Conservation (phyloP, 2,329 filamentous ascomycete species). For the Rhynchosporium graminicola region DNA sequence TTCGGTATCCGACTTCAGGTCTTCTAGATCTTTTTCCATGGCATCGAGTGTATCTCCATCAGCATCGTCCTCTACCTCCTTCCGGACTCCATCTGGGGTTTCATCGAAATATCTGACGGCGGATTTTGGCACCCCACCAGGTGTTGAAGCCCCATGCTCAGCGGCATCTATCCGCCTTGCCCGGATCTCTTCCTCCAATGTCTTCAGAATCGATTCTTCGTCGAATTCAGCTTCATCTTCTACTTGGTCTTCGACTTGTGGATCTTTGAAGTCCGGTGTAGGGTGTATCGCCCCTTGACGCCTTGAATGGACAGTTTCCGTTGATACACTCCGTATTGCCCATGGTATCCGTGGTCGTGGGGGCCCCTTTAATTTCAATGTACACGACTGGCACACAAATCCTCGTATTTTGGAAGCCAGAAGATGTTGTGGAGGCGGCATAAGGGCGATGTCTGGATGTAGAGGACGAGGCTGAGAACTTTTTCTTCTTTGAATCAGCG, state of each 20-base stretch:
- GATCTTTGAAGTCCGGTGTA: background rate
- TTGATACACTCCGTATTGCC: slow-evolving; percentile 31
- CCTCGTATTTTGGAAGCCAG: slow-evolving; percentile 35
- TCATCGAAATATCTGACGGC: slow-evolving; percentile 36
- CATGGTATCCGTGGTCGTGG: slow-evolving; percentile 29
- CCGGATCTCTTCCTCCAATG: slow-evolving; percentile 5
- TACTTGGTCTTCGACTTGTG: background rate
- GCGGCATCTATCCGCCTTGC: slow-evolving; percentile 14
- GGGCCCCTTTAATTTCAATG: slow-evolving; percentile 33
- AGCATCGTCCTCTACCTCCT: slow-evolving; percentile 30
- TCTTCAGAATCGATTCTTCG: slow-evolving; percentile 9
- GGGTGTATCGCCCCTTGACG: slow-evolving; percentile 13
- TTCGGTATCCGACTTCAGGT: slow-evolving; percentile 2
- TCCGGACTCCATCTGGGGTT: slow-evolving; percentile 35
- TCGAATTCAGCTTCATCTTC: slow-evolving; percentile 8
- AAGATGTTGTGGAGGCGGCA: slow-evolving; percentile 37
- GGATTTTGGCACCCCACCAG: slow-evolving; percentile 14
- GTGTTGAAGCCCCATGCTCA: slow-evolving; percentile 9
- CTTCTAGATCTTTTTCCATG: slow-evolving; percentile 21
- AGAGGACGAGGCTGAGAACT: slow-evolving; percentile 15
- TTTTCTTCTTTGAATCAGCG: slow-evolving; percentile 5
- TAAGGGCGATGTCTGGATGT: slow-evolving; percentile 32
- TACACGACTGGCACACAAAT: slow-evolving; percentile 40
- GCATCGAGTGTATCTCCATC: slow-evolving; percentile 16
- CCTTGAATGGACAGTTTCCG: slow-evolving; percentile 16